These are phyloP conservation scores for Tylopilus sp. DNA, from an alignment of 768 basidiomycete genomes.

Conservation along the genomic window DNA sequence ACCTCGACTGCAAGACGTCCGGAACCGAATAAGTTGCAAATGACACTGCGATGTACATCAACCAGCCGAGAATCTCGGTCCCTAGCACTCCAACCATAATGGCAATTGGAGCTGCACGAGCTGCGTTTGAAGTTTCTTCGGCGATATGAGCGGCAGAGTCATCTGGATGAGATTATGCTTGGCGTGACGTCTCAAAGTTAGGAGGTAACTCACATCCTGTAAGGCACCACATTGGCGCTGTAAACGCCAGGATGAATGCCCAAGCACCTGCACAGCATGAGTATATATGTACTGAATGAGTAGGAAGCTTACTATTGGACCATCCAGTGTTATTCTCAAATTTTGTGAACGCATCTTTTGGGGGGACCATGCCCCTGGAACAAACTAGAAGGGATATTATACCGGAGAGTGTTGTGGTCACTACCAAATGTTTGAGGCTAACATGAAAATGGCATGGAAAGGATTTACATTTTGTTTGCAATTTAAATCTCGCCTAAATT, in stretches of 20 bases:
- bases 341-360: conserved; percentile 16
- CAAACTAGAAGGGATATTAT: conserved; percentile 17
- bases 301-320: conserved; percentile 13
- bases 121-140: conserved; percentile 30
- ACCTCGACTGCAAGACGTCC: conserved; percentile 28
- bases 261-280: conserved; percentile 13
- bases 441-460: background rate
- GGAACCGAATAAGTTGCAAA: conserved; percentile 40
- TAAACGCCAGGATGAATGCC: conserved; percentile 26
- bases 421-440: background rate
- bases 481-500: too few relatives aligned
- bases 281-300: background rate
- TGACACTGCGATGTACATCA: conserved; percentile 40
- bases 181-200: conserved; percentile 5
- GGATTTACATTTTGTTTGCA: too few relatives aligned
- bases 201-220: conserved; percentile 11
- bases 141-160: too few relatives aligned
- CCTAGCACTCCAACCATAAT: conserved; percentile 41
- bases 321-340: conserved; percentile 28
- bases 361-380: conserved; percentile 15
- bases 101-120: conserved; percentile 40
- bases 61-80: conserved; percentile 40
- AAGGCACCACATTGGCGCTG: conserved; percentile 24
- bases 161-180: too few relatives aligned
- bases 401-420: conserved; percentile 14